Base-by-base conservation (phyloP, 139 green algal species). In the Eudorina sp. region DNA sequence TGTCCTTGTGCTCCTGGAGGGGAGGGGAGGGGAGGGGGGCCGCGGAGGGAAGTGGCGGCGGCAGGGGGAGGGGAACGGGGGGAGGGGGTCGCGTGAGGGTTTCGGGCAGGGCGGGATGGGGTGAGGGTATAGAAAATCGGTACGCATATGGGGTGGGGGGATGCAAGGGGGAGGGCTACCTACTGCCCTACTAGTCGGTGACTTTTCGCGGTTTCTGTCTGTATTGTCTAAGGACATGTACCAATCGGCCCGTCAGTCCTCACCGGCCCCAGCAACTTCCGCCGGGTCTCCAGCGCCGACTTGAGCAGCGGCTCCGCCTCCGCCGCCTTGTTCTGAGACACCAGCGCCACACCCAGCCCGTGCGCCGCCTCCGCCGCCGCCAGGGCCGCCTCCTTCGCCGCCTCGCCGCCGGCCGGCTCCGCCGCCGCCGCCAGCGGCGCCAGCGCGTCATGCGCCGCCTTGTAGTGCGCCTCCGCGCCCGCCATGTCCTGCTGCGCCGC, bases 1-100 rank as follows among this genome's bases (percentile, higher is more conserved):
- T 89, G 53, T 89, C 43, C 31, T 72, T 43, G 68, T 91, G 70
- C n/a, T 88, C 88, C 81, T 85, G 77, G 53, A 23, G 53, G 41
- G 41, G 21, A 79, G 70, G 41, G 70, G 70, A 38, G 23, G 41
- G 70, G 41, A 45, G 6, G 64, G 64, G 64, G 51, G 51, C 51
- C 51, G 6, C 64, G 31, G 64, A 45, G 64, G 64, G 6, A 31
- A 19, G 31, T 4, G n/a, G 31, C 29, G 34, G 25, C 40, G 70
- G 36, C 8, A 23, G 38, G 70, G 23, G 27, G 41, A 79, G 25
- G 43, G 58, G 70, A 31, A 21, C 41, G 43, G 70, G 19, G 70
- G 41, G 40, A 14, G 27, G 41, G 41, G 40, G 68, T 31, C 6
- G 3, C 21, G 62, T 40, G 11, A 40, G 62, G n/a, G n/a, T n/a